Base-by-base conservation (phyloP, 2,329 filamentous ascomycete species). In the Phyllosticta paracitricarpa region DNA sequence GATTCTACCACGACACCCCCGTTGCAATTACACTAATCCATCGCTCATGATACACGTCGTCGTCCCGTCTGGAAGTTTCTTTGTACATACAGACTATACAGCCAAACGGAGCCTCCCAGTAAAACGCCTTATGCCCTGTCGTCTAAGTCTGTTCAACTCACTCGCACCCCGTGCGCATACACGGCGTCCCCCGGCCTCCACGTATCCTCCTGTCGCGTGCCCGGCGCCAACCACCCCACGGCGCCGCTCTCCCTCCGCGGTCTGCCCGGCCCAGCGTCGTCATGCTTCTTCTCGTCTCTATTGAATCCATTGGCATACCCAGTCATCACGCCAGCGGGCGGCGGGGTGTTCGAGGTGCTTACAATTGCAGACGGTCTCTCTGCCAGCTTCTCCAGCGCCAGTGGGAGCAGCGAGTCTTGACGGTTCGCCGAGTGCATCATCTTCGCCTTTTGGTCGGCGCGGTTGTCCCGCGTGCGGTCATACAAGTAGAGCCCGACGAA, bases 401-500 rank as follows among this genome's bases (percentile, higher is more conserved):
- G 9, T 0, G 91, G 91, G 28, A 96, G 77, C 17, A 96, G 73
- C 1, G 86, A 79, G 9, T 82, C 79, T 35, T 79, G 78, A 22
- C 81, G 81, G 69, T 91, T 83, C 69, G 90, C 83, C 68, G 86
- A 83, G 66, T 88, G 86, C 65, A 82, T 75, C 7, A 79, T 75
- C 62, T 80, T 80, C 3, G 89, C 91, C 65, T 87, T 87, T 66
- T 88, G 86, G 71, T 97, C 92, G 35, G 90, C 91, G 72, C 92
- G 92, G 69, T 90, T 91, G 70, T 95, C 88, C 69, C 86, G 92
- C 19, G 91, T 96, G 63, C 94, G 87, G 74, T 99, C 94, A 74
- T 99, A 99, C 51, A 99, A 82, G 72, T 97, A 99, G 14, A 99
- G 81, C 0, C 94, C 94, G 30, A 96, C 68, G 71, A 97, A 96